Base-by-base conservation (phyloP, 208 protist species). In the Wallacemonas sp. region DNA sequence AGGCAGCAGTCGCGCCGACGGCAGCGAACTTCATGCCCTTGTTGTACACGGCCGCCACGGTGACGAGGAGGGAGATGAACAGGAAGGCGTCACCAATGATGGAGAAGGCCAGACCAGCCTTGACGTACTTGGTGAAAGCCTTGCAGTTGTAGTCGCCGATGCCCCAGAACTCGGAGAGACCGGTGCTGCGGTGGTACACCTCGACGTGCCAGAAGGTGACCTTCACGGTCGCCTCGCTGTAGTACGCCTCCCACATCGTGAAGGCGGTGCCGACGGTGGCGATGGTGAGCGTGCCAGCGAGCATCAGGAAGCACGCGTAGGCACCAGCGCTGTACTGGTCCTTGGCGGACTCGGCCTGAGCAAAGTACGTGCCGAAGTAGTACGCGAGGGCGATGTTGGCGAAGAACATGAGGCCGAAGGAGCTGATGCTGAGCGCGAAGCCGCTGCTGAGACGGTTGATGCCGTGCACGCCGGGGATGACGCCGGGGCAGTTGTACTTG, bases 381-480 rank as follows among this genome's bases (percentile, higher is more conserved):
- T 75, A 80, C 24, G 48, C 32, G 49, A 77, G 36, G n/a, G 54
- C 36, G 24, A 83, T 24, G 34, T 61, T 17, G 49, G 60, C 72
- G 46, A 81, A 67, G 29, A 82, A 32, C 72, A 80, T 71, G 29
- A 87, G 55, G 16, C 44, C 69, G 54, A 81, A 87, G 46, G 65
- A 49, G 33, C 47, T 61, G 66, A 83, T 63, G 69, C 64, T 55
- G 19, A 87, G 73, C 14, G 43, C 24, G 41, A 87, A 83, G 43
- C 75, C 80, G 39, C 71, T 69, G 72, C 78, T 66, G 29, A 87
- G 77, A 58, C 76, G 75, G 64, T 71, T 82, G 36, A 85, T 62
- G 49, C 36, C 41, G 30, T 63, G 14, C 29, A 71, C 76, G 66
- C 78, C 79, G 19, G 47, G 34, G 19, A 57, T 6, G 39, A 75